Percentiles rank a stretch among this genome's conserved stretches.
These are phyloP conservation scores for Cladosporium sp. DNA, from an alignment of 2,329 filamentous ascomycete species.

Conservation along the genomic window DNA sequence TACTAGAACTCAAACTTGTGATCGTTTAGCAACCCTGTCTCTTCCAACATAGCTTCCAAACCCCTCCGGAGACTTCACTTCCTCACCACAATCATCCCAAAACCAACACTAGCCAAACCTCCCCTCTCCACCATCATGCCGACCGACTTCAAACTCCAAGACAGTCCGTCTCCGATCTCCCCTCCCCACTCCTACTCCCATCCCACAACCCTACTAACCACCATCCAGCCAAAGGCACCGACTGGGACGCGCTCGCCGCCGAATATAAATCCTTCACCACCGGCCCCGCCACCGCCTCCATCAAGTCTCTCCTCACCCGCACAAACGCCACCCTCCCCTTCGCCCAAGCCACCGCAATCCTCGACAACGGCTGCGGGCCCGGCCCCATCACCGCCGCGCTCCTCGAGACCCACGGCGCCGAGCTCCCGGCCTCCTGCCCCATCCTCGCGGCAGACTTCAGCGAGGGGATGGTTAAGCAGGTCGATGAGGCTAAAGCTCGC, in stretches of 20 bases:
- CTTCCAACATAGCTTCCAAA: background rate
- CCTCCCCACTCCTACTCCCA: background rate
- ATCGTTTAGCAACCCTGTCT: too few species aligned
- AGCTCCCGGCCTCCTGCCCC: constrained; percentile 15
- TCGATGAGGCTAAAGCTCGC: constrained; percentile 12
- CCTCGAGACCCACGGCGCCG: constrained; percentile 19
- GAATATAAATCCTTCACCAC: constrained; percentile 20
- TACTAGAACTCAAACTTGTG: too few species aligned
- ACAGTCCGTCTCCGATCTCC: background rate
- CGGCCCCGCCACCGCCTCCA: constrained; percentile 16
- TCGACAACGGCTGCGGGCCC: constrained; percentile 30
- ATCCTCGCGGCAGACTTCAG: constrained; percentile 27
- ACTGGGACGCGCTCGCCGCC: constrained; percentile 20
- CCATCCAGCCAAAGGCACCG: constrained; percentile 16
- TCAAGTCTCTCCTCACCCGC: constrained; percentile 20
- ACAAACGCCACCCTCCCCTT: constrained; percentile 23
- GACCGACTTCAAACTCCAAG: background rate
- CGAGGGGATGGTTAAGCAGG: constrained; percentile 25
- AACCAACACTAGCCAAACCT: background rate
- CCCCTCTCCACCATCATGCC: background rate
- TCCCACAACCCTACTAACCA: background rate
- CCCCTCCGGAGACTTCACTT: background rate
- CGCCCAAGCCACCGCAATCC: constrained; percentile 23
- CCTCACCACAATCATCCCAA: background rate
- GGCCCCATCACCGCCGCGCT: constrained; percentile 23